phyloP scores from a whole-genome alignment of 1,139 yeast species.

The Suhomyces bolitotheri region DNA sequence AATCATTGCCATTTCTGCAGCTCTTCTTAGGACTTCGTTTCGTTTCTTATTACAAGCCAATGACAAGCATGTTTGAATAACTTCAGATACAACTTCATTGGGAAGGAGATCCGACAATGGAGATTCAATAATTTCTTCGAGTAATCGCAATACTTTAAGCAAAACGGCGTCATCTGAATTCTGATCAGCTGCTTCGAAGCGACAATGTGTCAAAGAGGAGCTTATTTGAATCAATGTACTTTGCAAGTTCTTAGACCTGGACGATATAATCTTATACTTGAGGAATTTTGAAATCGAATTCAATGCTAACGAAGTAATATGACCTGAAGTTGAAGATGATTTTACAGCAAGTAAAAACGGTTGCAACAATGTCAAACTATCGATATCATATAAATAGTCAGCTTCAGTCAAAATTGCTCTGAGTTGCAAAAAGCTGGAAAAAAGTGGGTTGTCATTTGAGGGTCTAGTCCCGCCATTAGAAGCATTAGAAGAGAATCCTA shows the following conservation, averaged over 20 bases:
- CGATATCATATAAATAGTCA: constrained; percentile 55
- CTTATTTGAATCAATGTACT: constrained; percentile 59
- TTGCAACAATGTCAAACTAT: constrained; percentile 71
- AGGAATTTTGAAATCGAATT: constrained; percentile 72
- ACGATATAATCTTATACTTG: constrained; percentile 57
- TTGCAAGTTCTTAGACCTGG: constrained; percentile 46
- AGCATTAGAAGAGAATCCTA: constrained; percentile 26
- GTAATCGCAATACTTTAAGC: constrained; percentile 72
- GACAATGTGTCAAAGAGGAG: constrained; percentile 85
- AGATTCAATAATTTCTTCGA: constrained; percentile 70
- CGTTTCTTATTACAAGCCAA: constrained; percentile 92
- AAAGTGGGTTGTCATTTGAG: constrained; percentile 57
- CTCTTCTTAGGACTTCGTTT: constrained; percentile 82
- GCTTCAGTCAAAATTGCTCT: constrained; percentile 67
- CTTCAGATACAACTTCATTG: constrained; percentile 84
- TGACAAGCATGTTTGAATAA: constrained; percentile 86
- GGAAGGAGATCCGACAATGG: constrained; percentile 63
- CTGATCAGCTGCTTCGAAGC: constrained; percentile 95
- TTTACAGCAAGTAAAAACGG: constrained; percentile 88
- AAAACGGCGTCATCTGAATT: constrained; percentile 90
- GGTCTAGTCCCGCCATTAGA: constrained; percentile 18
- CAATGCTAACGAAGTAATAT: constrained; percentile 80
- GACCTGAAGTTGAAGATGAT: constrained; percentile 82
- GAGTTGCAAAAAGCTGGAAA: constrained; percentile 79
- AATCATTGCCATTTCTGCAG: constrained; percentile 85